Evolutionary conservation across 345 rosid genomes (phyloP), one percentile per base, ranked within the genome.

Genomic region (Ceriops tagal): DNA sequence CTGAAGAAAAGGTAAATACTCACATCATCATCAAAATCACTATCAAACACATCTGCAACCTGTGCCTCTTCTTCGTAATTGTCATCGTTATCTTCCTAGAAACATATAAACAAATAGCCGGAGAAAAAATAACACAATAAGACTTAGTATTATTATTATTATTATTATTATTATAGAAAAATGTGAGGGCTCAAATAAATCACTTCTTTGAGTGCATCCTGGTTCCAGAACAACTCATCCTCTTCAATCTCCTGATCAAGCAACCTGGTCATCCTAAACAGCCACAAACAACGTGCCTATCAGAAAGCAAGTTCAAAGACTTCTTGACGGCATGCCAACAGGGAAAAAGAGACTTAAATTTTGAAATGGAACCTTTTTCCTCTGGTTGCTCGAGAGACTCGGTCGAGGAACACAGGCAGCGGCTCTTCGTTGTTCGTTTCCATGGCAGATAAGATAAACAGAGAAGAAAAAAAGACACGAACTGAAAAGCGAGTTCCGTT

Each of bases 141-240:
- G 49, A 7, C 9, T 21, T 46, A 1, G 28, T 37, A 61, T 4
- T 35, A 13, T 69, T 22, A 24, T 15, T 0, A 18, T 20, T 16
- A 47, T 39, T 37, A 61, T 5, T 35, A 13, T 69, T 24, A 26
- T 15, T 6, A 27, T 22, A 9, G 16, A 22, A 56, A 21, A 15
- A 22, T 8, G 30, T 24, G 5, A 24, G 13, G 4, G 11, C 26
- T 22, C 28, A 21, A 32, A 20, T 3, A 47, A 69, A 8, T 0
- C 27, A 92, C 96, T 85, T 90, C 98, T 83, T 86, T 89, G 30
- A 93, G 97, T 71, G 96, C 96, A 28, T 91, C 97, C 78, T 93
- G 98, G 72, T 83, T 93, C 98, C 98, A 93, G 74, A 93, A 93
- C 77, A 66, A 53, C 71, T 93, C 98, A 58, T 93, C 98, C 62